Conservation (phyloP, 805 yeast genomes). For the Candida boleticola region DNA sequence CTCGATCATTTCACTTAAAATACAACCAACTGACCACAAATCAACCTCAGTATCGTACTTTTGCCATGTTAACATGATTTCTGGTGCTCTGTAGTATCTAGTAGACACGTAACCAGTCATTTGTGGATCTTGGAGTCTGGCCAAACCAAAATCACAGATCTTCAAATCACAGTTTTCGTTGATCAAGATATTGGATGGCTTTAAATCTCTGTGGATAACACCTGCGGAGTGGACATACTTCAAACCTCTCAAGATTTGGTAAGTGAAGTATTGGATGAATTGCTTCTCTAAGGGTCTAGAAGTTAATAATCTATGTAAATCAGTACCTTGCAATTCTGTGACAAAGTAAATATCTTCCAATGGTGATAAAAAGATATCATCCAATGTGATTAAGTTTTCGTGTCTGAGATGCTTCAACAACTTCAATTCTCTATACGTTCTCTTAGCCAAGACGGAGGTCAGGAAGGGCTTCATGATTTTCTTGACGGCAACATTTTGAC, state of each 20-base stretch:
- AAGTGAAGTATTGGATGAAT: constrained; percentile 93
- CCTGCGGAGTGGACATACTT: constrained; percentile 92
- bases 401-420: constrained; percentile 89
- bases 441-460: constrained; percentile 90
- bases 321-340: constrained; percentile 96
- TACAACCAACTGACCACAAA: constrained; percentile 97
- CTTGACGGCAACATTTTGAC: constrained; percentile 93
- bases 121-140: constrained; percentile 96
- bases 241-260: constrained; percentile 87
- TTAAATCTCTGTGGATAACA: constrained; percentile 84
- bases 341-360: constrained; percentile 94
- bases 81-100: constrained; percentile 95
- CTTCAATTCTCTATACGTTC: constrained; percentile 95
- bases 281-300: constrained; percentile 94
- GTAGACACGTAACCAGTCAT: constrained; percentile 99
- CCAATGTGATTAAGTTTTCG: constrained; percentile 89
- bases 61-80: constrained; percentile 98
- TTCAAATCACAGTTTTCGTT: constrained; percentile 90
- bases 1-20: constrained; percentile 95
- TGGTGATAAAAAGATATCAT: constrained; percentile 92
- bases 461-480: constrained; percentile 97
- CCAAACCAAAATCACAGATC: constrained; percentile 92
- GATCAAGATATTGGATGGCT: constrained; percentile 80
- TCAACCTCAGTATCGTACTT: constrained; percentile 96
- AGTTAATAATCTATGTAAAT: constrained; percentile 84